Base-by-base conservation (phyloP, 176 grass and related monocot species). In the Luzula sylvatica region DNA sequence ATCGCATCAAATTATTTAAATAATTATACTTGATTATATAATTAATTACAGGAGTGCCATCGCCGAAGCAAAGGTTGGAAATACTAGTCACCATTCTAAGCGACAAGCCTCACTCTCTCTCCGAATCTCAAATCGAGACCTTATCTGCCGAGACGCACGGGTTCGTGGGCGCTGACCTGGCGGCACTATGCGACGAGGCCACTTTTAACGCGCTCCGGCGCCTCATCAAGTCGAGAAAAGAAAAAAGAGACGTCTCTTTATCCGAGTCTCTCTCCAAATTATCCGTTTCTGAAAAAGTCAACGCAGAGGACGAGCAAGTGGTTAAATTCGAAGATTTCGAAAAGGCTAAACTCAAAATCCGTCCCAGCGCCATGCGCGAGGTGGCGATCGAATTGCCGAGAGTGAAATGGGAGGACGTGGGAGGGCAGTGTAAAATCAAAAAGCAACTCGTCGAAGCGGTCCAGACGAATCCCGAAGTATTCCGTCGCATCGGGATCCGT, bases 301-400 rank as follows among this genome's bases (percentile, higher is more conserved):
- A 52, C 42, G 24, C 53, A 55, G 50, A 20, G 32, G 52, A 52
- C 70, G 58, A 66, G 71, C 68, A 84, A 57, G 63, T 61, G 28
- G 77, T 96, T 30, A 82, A 44, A 25, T 18, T 15, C 51, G 81
- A 85, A 15, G 90, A 95, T 68, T 86, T 96, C 60, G 64, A 88
- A 26, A 82, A 67, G 46, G 84, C 90, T 50, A 96, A 88, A 69
- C 59, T 78, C 55, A 88, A 96, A 88, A 59, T 96, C 70, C 74
- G 77, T 52, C 90, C 84, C 35, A 96, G 84, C 75, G 80, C 84
- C 58, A 96, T 96, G 90, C 90, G 90, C 16, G 90, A 88, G 90
- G 80, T 88, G 62, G 73, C 75, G 71, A 76, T 96, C 66, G 90
- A 96, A 48, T 77, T 96, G 72, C 90, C 90, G 1, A 76, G 88